These are phyloP conservation scores for Amanita muscaria DNA, from an alignment of 768 basidiomycete genomes.

Conservation along the genomic window DNA sequence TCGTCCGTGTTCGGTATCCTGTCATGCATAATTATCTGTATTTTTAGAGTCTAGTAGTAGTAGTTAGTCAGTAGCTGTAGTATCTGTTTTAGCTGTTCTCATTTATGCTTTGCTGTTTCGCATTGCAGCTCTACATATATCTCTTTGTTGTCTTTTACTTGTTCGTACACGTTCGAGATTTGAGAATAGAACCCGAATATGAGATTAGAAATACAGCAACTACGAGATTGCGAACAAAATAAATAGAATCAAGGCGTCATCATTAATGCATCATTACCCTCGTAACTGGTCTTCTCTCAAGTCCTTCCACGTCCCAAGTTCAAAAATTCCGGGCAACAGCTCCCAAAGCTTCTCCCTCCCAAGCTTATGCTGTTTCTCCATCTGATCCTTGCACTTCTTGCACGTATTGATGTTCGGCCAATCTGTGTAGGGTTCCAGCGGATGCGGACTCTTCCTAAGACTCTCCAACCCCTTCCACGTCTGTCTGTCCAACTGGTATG, in stretches of 20 bases:
- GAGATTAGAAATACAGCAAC: no score
- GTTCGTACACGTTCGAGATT: no score
- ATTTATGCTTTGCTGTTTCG: no score
- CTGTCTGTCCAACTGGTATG: conserved; percentile 18
- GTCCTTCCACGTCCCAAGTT: conserved; percentile 30
- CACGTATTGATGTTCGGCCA: conserved; percentile 27
- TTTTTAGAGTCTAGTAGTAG: no score
- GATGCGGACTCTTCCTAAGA: conserved; percentile 27
- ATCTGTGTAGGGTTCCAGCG: conserved; percentile 28
- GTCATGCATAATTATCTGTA: no score
- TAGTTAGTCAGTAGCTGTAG: no score
- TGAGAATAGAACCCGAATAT: no score
- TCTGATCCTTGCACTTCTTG: conserved; percentile 20
- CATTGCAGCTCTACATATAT: no score
- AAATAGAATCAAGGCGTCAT: neutral
- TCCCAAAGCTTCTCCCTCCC: conserved; percentile 32
- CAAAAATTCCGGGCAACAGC: conserved; percentile 26
- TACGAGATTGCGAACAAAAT: no score
- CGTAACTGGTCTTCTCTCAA: conserved; percentile 24
- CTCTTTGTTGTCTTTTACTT: no score
- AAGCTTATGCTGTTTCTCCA: conserved; percentile 23
- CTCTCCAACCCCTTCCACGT: conserved; percentile 25
- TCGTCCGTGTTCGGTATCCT: no score
- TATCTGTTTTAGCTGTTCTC: no score
- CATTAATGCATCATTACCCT: conserved; percentile 4